Evolutionary conservation across 1,139 yeast genomes (phyloP).

Genomic region (Saccharomyces pastorianus): DNA sequence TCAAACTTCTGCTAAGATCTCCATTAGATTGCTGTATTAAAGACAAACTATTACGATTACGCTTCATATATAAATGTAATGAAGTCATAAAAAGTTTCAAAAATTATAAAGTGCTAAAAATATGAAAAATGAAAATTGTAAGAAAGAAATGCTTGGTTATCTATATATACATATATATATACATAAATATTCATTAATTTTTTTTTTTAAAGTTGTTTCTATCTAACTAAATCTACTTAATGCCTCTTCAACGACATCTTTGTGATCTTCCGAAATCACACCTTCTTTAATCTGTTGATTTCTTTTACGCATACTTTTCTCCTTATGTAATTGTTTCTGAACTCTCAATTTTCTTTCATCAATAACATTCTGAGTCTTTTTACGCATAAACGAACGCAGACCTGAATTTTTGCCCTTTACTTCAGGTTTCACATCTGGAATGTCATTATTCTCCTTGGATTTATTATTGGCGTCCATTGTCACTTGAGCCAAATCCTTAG

Average conservation of each 20-base stretch:
- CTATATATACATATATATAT: neutral
- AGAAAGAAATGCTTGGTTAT: neutral
- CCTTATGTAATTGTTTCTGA: slow-evolving; percentile 68
- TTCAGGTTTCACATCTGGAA: slow-evolving; percentile 47
- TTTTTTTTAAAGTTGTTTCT: neutral
- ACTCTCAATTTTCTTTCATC: slow-evolving; percentile 80
- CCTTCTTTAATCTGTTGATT: slow-evolving; percentile 44
- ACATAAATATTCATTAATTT: neutral
- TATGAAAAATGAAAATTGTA: neutral
- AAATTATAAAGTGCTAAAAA: neutral
- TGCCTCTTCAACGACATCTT: slow-evolving; percentile 31
- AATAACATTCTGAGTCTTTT: slow-evolving; percentile 76
- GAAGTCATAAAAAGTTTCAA: neutral
- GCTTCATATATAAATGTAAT: too few species aligned
- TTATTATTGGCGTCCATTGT: slow-evolving; percentile 35
- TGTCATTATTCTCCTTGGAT: slow-evolving; percentile 35
- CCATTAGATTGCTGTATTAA: slow-evolving; percentile 80
- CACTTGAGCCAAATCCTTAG: slow-evolving; percentile 48
- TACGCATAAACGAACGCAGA: slow-evolving; percentile 70
- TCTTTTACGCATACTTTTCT: slow-evolving; percentile 63
- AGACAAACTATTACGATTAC: too few species aligned
- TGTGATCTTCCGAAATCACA: slow-evolving; percentile 35
- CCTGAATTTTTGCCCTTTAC: slow-evolving; percentile 78
- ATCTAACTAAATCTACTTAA: slow-evolving; percentile 26
- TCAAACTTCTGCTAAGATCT: slow-evolving; percentile 83